Conservation (phyloP, 73 alveolate species). For the Urostyla sp. region DNA sequence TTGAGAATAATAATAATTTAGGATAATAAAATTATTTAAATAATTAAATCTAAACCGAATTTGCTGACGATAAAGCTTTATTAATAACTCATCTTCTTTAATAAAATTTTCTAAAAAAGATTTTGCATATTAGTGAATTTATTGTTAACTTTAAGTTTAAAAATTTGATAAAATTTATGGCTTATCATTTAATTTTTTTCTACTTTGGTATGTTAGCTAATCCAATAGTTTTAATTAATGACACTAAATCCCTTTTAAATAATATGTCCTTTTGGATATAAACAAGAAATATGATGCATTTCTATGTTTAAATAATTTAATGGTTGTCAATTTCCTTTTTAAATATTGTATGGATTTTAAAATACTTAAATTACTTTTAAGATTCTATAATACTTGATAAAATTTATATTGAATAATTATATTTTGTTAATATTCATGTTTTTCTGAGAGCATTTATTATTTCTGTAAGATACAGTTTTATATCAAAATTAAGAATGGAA, state of each 20-base stretch:
- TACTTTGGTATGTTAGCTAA: slow-evolving; percentile 9
- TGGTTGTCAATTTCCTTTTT: not conserved
- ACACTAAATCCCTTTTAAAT: not conserved
- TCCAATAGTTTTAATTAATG: not conserved
- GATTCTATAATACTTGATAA: not conserved
- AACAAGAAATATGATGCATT: not conserved
- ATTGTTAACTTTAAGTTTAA: not conserved
- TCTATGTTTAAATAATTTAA: not conserved
- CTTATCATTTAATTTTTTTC: slow-evolving; percentile 33
- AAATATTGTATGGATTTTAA: not conserved
- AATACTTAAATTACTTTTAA: not conserved
- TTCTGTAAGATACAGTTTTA: slow-evolving; percentile 64
- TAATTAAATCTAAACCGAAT: too few relatives aligned
- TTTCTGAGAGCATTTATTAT: slow-evolving; percentile 57
- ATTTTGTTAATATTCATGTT: not conserved
- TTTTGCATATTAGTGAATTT: slow-evolving; percentile 29
- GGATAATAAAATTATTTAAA: too few relatives aligned
- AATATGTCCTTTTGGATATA: slow-evolving; percentile 10
- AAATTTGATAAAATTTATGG: slow-evolving; percentile 3
- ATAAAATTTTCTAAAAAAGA: too few relatives aligned
- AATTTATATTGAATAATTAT: slow-evolving; percentile 16
- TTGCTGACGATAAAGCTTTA: too few relatives aligned
- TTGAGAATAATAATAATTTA: too few relatives aligned
- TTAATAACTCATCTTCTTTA: too few relatives aligned
- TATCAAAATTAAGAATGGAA: slow-evolving; percentile 34